Evolutionary conservation across 129 eudicot genomes (phyloP).

Genomic region (Lactuca sativa): DNA sequence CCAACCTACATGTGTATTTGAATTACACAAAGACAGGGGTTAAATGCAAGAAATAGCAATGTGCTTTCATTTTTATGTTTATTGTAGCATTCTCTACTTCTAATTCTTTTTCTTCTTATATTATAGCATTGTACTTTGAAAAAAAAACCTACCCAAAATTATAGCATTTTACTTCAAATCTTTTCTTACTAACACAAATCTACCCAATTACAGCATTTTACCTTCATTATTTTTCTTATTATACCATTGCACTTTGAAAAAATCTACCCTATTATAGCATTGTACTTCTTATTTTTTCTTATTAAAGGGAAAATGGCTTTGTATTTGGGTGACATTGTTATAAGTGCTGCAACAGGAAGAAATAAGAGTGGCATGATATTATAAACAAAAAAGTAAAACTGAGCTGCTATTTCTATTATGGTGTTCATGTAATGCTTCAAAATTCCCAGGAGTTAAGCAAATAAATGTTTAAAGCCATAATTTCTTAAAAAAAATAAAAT

Average conservation of each 20-base stretch:
- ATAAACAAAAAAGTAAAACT: too few species aligned
- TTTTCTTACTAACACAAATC: background rate
- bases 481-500: background rate
- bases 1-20: too few species aligned
- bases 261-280: background rate
- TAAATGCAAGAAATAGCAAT: background rate
- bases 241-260: too few species aligned
- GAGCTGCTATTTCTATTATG: constrained; percentile 6
- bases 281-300: too few species aligned
- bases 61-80: background rate
- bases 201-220: background rate
- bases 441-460: constrained; percentile 3
- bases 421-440: constrained; percentile 16
- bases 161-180: background rate
- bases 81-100: background rate
- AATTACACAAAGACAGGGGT: background rate
- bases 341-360: background rate
- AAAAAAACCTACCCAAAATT: background rate
- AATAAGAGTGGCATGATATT: background rate
- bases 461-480: constrained; percentile 4
- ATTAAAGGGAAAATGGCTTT: too few species aligned
- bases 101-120: background rate
- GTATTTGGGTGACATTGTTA: background rate
- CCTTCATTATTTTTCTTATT: too few species aligned
- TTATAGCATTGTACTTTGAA: background rate